Conservation (phyloP, 495 filamentous ascomycete species). For the Stereocaulon alpinum region DNA sequence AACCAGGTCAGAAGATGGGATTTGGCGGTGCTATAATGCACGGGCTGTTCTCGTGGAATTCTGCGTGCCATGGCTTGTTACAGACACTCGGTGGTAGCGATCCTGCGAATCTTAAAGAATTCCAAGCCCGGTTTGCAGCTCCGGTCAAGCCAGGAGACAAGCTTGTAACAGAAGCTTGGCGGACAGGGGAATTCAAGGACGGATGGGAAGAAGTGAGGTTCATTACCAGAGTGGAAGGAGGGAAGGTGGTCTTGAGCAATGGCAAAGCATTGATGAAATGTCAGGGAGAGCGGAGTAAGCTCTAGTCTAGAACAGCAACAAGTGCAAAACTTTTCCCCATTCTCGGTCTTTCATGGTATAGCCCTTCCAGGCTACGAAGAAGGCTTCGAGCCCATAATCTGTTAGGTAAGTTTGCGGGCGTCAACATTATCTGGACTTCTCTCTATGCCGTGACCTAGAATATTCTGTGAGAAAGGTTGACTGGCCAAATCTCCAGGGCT, state of each 20-base stretch:
- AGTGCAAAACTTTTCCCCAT: too few species aligned
- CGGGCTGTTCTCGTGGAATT: conserved; percentile 78
- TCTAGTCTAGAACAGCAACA: conserved; percentile 32
- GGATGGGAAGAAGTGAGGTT: conserved; percentile 79
- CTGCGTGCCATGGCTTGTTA: conserved; percentile 64
- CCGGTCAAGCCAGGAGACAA: conserved; percentile 65
- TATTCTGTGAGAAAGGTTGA: too few species aligned
- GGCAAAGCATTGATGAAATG: conserved; percentile 69
- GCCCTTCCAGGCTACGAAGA: not conserved
- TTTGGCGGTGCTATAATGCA: conserved; percentile 86
- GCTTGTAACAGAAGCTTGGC: conserved; percentile 41
- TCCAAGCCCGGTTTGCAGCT: conserved; percentile 77
- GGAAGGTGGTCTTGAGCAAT: conserved; percentile 74
- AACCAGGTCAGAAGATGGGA: conserved; percentile 77
- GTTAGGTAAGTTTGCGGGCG: too few species aligned
- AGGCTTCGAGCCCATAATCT: not conserved
- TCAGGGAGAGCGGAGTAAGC: conserved; percentile 48
- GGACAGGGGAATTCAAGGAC: conserved; percentile 44
- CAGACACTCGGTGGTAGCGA: conserved; percentile 63
- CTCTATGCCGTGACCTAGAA: too few species aligned
- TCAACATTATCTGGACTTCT: too few species aligned
- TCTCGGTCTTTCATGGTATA: too few species aligned
- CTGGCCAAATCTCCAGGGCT: too few species aligned
- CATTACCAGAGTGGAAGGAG: conserved; percentile 56
- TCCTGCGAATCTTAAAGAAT: conserved; percentile 68